These are phyloP conservation scores for Cordyceps javanica DNA, from an alignment of 2,329 filamentous ascomycete genomes.

Conservation along the genomic window DNA sequence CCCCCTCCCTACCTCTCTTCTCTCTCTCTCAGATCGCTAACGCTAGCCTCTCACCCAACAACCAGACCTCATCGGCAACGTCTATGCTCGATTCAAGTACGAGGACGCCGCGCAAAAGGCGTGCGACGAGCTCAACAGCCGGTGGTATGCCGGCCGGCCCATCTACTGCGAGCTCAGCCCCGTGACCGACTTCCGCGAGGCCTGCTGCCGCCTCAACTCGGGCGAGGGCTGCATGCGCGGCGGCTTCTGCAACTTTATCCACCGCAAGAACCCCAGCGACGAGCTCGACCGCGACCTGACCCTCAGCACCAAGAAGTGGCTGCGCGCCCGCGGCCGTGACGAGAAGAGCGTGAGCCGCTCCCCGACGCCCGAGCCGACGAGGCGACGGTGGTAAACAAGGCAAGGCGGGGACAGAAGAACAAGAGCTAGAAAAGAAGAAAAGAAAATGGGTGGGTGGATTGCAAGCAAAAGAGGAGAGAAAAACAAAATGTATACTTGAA, in stretches of 20 bases:
- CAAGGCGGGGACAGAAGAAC: neutral
- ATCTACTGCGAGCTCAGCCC: slow-evolving; percentile 98
- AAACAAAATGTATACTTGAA: neutral
- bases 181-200: slow-evolving; percentile 96
- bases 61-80: slow-evolving; percentile 89
- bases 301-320: slow-evolving; percentile 92
- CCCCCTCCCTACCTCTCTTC: too few species aligned
- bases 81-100: slow-evolving; percentile 99
- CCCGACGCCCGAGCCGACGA: slow-evolving; percentile 77
- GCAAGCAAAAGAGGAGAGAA: neutral
- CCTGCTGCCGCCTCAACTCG: slow-evolving; percentile 88
- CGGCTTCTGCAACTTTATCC: slow-evolving; percentile 99
- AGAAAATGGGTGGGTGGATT: neutral
- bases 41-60: neutral
- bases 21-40: too few species aligned
- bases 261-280: slow-evolving; percentile 86
- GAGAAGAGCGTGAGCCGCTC: slow-evolving; percentile 75
- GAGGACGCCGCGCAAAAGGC: slow-evolving; percentile 92
- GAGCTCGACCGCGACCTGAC: slow-evolving; percentile 86
- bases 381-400: slow-evolving; percentile 55
- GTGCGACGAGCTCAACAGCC: slow-evolving; percentile 86
- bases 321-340: slow-evolving; percentile 77
- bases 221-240: slow-evolving; percentile 94
- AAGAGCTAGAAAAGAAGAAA: neutral
- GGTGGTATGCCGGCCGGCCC: slow-evolving; percentile 94